These are phyloP conservation scores for Spiraea crenata DNA, from an alignment of 331 rosid genomes.

Conservation along the genomic window DNA sequence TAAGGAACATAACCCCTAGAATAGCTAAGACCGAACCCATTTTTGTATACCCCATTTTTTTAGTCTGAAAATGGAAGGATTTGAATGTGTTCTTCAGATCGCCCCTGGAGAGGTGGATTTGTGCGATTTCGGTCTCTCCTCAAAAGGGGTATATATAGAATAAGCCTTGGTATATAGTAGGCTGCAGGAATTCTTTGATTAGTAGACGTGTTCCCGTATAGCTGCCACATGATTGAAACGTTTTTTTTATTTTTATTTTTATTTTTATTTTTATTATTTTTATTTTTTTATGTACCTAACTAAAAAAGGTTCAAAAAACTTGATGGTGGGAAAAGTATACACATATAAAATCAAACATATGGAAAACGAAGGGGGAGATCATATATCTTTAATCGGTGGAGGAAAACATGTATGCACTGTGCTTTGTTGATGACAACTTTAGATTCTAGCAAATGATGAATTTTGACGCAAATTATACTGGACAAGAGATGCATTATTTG, in stretches of 20 bases:
- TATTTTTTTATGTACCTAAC: neutral
- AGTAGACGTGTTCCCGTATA: neutral
- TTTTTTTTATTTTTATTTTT: neutral
- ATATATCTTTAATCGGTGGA: too few species aligned
- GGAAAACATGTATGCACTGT: too few species aligned
- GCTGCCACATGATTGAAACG: neutral
- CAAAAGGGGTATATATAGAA: neutral
- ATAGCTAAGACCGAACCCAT: neutral
- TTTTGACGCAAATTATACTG: too few species aligned
- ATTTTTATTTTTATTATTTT: too few species aligned
- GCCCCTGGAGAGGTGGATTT: neutral
- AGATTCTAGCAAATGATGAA: too few species aligned
- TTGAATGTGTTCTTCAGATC: slow-evolving; percentile 17
- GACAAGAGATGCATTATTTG: too few species aligned
- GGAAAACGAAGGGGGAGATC: too few species aligned
- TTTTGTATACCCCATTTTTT: neutral
- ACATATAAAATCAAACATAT: too few species aligned
- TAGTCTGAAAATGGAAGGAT: neutral
- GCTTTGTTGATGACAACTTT: too few species aligned
- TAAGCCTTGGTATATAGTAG: neutral
- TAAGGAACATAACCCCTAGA: slow-evolving; percentile 6
- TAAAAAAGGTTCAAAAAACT: neutral
- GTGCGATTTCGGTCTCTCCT: neutral
- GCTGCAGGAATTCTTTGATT: neutral
- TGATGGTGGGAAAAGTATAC: neutral